Base-by-base conservation (phyloP, 2,329 filamentous ascomycete species). In the Verticillium nonalfalfae region DNA sequence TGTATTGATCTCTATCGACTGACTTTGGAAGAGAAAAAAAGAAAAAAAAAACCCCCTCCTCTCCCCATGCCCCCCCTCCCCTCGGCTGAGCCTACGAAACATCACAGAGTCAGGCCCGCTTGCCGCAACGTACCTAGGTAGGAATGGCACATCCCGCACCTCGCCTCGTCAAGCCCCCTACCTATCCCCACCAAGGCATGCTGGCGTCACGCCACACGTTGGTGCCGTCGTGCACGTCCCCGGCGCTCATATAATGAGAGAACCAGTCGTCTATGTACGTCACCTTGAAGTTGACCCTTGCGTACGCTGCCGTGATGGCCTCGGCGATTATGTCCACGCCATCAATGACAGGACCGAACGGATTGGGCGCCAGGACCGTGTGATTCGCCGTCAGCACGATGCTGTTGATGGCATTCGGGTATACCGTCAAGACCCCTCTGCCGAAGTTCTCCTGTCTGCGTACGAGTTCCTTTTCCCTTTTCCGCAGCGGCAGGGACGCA, bases 151-250 rank as follows among this genome's bases (percentile, higher is more conserved):
- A 26, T 26, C 3, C 26, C 26, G 26, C 4, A 26, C 26, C 26
- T 26, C 26, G 26, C 26, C 26, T 36, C 13, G 9, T 36, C 35
- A 36, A 36, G 13, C 35, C 7, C 35, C 9, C 35, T 26, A 26
- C 35, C 54, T 18, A 61, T 38, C 58, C 33, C 67, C 67, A 69
- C 65, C 68, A 68, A 34, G 38, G 31, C 2, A 26, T 36, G n/a
- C 35, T 39, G 7, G 60, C 38, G 0, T 65, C 56, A 1, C 68
- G 65, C 15, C 64, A 55, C 2, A 57, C 60, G 39, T 70, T 69
- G 3, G 65, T 63, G 4, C 63, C 66, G 31, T 66, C 68, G 31
- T 74, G 72, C 50, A 72, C 62, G 14, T 73, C 72, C 2, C 72
- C 71, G 2, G 38, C 31, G 0, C 14, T 0, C 4, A 60, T 1